phyloP scores from a whole-genome alignment of 805 yeast genomes.

The Myxozyma monticola region DNA sequence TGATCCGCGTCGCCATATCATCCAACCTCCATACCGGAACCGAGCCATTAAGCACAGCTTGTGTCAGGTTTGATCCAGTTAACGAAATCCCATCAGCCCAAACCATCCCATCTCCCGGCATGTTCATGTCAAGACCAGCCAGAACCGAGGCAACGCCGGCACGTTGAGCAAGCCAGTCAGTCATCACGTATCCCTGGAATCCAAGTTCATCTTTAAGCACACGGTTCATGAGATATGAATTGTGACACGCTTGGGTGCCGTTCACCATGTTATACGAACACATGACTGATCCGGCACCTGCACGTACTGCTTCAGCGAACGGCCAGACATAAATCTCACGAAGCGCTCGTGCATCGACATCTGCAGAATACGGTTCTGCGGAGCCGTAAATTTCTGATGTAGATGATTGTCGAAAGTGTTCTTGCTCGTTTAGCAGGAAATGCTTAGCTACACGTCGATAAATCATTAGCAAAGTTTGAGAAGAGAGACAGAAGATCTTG shows the following conservation, averaged over 20 bases:
- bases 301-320: conserved; percentile 59
- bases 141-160: conserved; percentile 56
- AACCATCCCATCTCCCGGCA: conserved; percentile 52
- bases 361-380: conserved; percentile 51
- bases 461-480: background rate
- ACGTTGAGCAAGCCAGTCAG: conserved; percentile 69
- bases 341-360: conserved; percentile 60
- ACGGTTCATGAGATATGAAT: conserved; percentile 54
- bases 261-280: conserved; percentile 61
- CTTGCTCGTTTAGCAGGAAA: conserved; percentile 63
- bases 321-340: conserved; percentile 68
- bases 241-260: conserved; percentile 60
- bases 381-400: conserved; percentile 52
- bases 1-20: conserved; percentile 62
- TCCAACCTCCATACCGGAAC: conserved; percentile 53
- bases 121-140: conserved; percentile 64
- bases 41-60: conserved; percentile 57
- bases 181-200: conserved; percentile 65
- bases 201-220: conserved; percentile 62
- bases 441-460: conserved; percentile 49
- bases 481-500: conserved; percentile 33
- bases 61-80: conserved; percentile 59
- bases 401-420: conserved; percentile 54
- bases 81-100: conserved; percentile 54
- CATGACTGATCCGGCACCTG: conserved; percentile 64